Evolutionary conservation across 371 early-diverging fungal species (phyloP).

Genomic region (Circinella minor): DNA sequence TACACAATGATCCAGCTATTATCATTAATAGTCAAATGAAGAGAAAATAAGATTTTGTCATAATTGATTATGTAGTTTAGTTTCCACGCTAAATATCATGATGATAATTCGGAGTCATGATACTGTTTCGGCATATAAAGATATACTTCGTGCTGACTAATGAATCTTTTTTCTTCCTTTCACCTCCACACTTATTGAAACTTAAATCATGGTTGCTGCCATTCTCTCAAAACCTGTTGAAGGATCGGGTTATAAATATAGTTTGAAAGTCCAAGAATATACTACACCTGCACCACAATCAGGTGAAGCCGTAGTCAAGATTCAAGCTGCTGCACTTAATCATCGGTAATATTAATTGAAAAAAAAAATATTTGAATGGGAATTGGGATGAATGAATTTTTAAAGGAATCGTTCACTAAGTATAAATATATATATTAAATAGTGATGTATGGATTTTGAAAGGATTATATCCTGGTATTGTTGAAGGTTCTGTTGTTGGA

Average conservation of each 20-base stretch:
- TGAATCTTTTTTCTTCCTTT: background rate
- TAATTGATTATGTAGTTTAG: no score
- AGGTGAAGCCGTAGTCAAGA: conserved; percentile 54
- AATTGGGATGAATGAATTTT: background rate
- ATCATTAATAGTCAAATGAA: no score
- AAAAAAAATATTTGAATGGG: background rate
- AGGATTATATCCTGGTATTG: conserved; percentile 50
- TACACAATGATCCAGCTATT: no score
- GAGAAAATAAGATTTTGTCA: no score
- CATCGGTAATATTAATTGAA: conserved; percentile 48
- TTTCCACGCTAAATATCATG: no score
- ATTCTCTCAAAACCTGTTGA: conserved; percentile 19
- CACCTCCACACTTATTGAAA: background rate
- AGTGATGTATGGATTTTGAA: conserved; percentile 68
- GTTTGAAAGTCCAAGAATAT: conserved; percentile 28
- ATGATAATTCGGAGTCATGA: no score
- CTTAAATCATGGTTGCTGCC: conserved; percentile 22
- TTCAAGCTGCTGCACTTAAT: conserved; percentile 73
- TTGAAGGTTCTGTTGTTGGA: conserved; percentile 57
- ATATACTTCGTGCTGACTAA: no score
- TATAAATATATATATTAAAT: background rate
- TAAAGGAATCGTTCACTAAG: no score
- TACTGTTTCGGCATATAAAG: no score
- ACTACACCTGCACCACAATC: conserved; percentile 8
- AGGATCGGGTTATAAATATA: conserved; percentile 23